Base-by-base conservation (phyloP, 176 grass and related monocot genomes). In the Metroxylon sagu region DNA sequence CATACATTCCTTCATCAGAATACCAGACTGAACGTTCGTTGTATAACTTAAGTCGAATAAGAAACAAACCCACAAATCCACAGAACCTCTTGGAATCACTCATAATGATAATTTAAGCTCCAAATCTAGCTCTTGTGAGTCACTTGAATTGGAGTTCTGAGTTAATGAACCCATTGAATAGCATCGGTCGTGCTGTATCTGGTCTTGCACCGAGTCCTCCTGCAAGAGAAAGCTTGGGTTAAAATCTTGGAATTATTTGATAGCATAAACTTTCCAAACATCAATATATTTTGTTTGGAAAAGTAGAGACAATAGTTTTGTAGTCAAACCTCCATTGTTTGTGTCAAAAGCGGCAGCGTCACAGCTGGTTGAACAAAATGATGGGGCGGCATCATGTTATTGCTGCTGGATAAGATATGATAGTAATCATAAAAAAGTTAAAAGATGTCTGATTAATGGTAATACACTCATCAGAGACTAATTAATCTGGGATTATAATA, bases 21-120 rank as follows among this genome's bases (percentile, higher is more conserved):
- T 43, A 43, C 7, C 8, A 43, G 35, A 43, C 7, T 43, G 35
- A 43, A 43, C 35, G 35, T 43, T 43, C 21, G 21, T 23, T 23
- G 21, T 23, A 23, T 23, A 23, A 23, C 21, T 23, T 23, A 23
- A 23, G 21, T 23, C 21, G 21, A 23, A 23, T 23, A 23, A 23
- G 21, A 23, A 23, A 23, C 35, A 43, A 43, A 12, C 7, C 35
- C 35, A 43, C 12, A 10, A 7, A 43, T 8, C 35, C 35, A 12
- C 35, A 43, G 35, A 43, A 43, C 53, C 53, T 56, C 1, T 56
- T 21, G 18, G 21, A 21, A 56, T 56, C 56, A 62, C n/a, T 67
- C 66, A 67, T 30, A 76, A 52, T 60, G 62, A 61, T 76, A 76
- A 76, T 67, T 53, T 67, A 76, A 76, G 73, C 54, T 76, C 73